Base-by-base conservation (phyloP, 2,329 filamentous ascomycete species). In the Penicillium sp. region DNA sequence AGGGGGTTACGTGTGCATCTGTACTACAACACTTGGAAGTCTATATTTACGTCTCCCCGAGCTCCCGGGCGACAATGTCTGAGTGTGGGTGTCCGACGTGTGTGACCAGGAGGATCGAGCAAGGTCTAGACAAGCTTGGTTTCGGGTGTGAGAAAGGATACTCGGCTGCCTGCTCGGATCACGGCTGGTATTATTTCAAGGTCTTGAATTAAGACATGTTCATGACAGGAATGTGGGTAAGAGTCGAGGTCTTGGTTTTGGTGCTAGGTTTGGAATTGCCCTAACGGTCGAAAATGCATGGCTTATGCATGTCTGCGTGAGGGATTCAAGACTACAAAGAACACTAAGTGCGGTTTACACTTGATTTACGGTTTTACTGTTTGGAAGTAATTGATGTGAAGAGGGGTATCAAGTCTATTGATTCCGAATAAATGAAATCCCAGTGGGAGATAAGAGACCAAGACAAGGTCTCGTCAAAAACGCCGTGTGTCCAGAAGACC, bases 331-430 rank as follows among this genome's bases (percentile, higher is more conserved):
- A 8, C 36, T 39, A 19, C 6, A 8, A 4, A 36, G 5, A 19
- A 29, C 3, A 31, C 25, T 4, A 33, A 33, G 25, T 44, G n/a
- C 16, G 11, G 8, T 6, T n/a, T n/a, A 11, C 10, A 6, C 23
- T 44, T 10, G n/a, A 9, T 33, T 21, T 33, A 33, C 19, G 19
- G 7, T 5, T 41, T 23, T 33, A 47, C n/a, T 34, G 29, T 21
- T 34, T 10, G 2, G 11, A 31, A 36, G 23, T 4, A 44, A 36
- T 40, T 6, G 16, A 49, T 39, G 16, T 21, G n/a, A 52, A 19
- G 34, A 46, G 27, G 73, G 69, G 59, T 64, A 67, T 63, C 63
- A 65, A 67, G 57, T 67, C 65, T 67, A 65, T 67, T 62, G 53
- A 60, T 61, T 55, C 41, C 51, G 39, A 50, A 44, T n/a, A 33